Evolutionary conservation across 2,329 filamentous ascomycete genomes (phyloP).

Genomic region (Fusarium transvaalense): DNA sequence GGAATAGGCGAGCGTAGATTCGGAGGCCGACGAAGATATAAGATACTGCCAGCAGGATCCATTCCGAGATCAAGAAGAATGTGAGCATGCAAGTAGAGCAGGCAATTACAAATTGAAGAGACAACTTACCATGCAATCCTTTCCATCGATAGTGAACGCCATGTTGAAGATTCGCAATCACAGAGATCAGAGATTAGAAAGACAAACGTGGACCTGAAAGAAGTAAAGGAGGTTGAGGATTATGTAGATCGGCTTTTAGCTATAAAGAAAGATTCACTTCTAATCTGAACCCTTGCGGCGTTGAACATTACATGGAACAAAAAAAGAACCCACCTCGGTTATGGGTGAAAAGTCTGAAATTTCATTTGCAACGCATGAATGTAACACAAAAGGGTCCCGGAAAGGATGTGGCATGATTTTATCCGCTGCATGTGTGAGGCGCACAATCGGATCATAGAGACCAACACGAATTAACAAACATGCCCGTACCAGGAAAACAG

Average conservation of each 20-base stretch:
- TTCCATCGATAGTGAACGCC: conserved; percentile 42
- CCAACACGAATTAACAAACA: conserved; percentile 1
- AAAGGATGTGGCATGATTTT: conserved; percentile 22
- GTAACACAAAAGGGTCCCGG: conserved; percentile 7
- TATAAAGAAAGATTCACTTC: not conserved
- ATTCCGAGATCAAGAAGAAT: conserved; percentile 49
- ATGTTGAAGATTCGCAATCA: conserved; percentile 15
- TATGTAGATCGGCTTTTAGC: not conserved
- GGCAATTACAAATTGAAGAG: rapidly evolving
- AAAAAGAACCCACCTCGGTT: conserved; percentile 24
- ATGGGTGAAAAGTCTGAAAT: not conserved
- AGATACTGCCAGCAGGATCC: conserved; percentile 48
- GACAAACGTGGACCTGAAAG: not conserved
- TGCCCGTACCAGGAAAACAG: not conserved
- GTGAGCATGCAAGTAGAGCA: not conserved
- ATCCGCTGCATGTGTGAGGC: conserved; percentile 33
- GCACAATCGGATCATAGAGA: not conserved
- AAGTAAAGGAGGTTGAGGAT: not conserved
- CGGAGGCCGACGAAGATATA: conserved; percentile 50
- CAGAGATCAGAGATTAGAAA: not conserved
- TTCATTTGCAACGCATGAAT: conserved; percentile 2
- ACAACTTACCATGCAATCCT: conserved; percentile 41
- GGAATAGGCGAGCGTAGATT: conserved; percentile 52
- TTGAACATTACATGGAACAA: not conserved
- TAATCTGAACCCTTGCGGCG: not conserved